These are phyloP conservation scores for Metarhizium anisopliae DNA, from an alignment of 2,329 filamentous ascomycete genomes.

Conservation along the genomic window DNA sequence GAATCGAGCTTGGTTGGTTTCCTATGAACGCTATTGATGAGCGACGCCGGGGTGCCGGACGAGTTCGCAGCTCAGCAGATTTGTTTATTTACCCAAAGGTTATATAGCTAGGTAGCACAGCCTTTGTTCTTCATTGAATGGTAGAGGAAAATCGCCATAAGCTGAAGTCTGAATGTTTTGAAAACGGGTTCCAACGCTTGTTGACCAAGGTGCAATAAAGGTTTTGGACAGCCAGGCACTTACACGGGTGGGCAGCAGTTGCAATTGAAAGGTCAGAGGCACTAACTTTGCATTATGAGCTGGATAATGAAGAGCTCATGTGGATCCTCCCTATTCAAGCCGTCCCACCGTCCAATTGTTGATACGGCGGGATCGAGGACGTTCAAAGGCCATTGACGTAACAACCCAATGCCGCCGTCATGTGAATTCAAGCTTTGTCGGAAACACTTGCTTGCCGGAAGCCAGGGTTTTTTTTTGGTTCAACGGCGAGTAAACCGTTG, in stretches of 20 bases:
- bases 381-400: not conserved
- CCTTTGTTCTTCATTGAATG: not conserved
- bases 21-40: not conserved
- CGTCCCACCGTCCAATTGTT: not conserved
- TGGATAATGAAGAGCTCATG: not conserved
- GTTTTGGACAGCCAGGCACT: not conserved
- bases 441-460: not conserved
- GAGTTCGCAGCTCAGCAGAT: not conserved
- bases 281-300: no score
- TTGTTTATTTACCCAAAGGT: not conserved
- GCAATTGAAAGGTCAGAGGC: no score
- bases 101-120: not conserved
- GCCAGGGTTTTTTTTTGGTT: no score
- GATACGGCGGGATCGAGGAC: not conserved
- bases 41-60: not conserved
- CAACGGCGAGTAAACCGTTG: no score
- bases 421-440: not conserved
- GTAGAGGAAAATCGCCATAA: not conserved
- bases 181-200: not conserved
- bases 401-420: not conserved
- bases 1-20: not conserved
- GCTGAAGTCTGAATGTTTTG: not conserved
- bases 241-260: no score
- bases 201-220: not conserved
- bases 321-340: not conserved